Evolutionary conservation across 768 basidiomycete genomes (phyloP), one percentile per base, ranked within the genome.

Genomic region (Exidia glandulosa): DNA sequence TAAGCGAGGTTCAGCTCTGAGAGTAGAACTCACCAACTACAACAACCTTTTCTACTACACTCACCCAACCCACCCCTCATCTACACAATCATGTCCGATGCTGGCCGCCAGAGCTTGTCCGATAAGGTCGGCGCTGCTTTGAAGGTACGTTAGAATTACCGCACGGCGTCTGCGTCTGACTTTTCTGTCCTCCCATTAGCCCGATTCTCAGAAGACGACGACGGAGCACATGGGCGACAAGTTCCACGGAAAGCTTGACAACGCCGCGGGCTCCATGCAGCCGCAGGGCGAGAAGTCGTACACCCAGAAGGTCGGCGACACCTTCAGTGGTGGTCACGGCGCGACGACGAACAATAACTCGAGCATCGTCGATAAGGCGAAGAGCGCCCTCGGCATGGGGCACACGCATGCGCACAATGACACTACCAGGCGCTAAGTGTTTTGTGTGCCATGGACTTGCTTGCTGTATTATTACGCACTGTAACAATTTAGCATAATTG

Each of bases 171-270:
- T 16, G 7, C 34, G 7, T 36, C 34, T 7, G 34, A 7, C 7
- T 45, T 29, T 2, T 48, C 52, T 13, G 32, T 52, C 10, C 34
- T 16, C 37, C 19, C 47, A 60, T 3, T 16, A 83, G 82, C 82
- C 82, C 64, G 82, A 84, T 63, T 79, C 78, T 32, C 73, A 84
- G 74, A 85, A 85, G 74, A 62, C 74, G n/a, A 73, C 71, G 59
- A 70, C 75, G 31, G 83, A 85, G 74, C 75, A 81, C 27, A 63
- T 74, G 9, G 69, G 76, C 55, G 84, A 85, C 72, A 68, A 65
- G 41, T 10, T 77, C 64, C 82, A 81, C 66, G 78, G 81, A 62
- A 72, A 67, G 58, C 61, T 68, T 45, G 83, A 84, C 66, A 79
- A 76, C 54, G 63, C 68, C 3, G 76, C 79, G 1, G 80, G 80